phyloP scores from a whole-genome alignment of 176 grass and related monocot species.

The Tuctoria greenei region DNA sequence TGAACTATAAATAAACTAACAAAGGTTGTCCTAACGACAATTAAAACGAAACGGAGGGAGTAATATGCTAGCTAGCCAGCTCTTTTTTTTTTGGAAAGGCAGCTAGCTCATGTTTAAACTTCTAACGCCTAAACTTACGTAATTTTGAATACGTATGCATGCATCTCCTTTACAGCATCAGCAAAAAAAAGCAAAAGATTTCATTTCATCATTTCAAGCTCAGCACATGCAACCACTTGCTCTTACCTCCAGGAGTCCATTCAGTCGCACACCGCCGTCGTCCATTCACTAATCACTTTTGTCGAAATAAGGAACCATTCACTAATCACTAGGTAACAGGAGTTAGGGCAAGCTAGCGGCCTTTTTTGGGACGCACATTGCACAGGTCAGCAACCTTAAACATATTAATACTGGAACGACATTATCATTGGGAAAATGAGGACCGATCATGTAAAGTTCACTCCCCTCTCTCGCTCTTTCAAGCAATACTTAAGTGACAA shows the following conservation, averaged over 20 bases:
- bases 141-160: slow-evolving; percentile 39
- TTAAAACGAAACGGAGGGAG: too few species aligned
- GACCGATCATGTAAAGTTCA: neutral
- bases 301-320: too few species aligned
- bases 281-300: too few species aligned
- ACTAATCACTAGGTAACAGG: too few species aligned
- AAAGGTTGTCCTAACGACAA: too few species aligned
- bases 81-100: too few species aligned
- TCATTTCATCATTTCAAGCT: too few species aligned
- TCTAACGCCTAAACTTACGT: slow-evolving; percentile 37
- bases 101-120: too few species aligned
- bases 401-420: neutral
- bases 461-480: neutral
- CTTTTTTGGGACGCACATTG: neutral
- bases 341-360: neutral
- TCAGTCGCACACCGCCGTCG: neutral
- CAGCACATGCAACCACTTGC: slow-evolving; percentile 31
- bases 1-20: too few species aligned
- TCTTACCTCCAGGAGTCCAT: neutral
- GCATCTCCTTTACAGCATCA: slow-evolving; percentile 36
- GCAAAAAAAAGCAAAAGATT: slow-evolving; percentile 19
- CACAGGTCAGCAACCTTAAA: neutral
- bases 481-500: neutral
- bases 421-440: neutral
- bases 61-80: too few species aligned